Percentiles rank a stretch among this genome's conserved stretches.
Evolutionary conservation across 2,329 filamentous ascomycete species (phyloP).

Genomic region (Trichoderma koningii): DNA sequence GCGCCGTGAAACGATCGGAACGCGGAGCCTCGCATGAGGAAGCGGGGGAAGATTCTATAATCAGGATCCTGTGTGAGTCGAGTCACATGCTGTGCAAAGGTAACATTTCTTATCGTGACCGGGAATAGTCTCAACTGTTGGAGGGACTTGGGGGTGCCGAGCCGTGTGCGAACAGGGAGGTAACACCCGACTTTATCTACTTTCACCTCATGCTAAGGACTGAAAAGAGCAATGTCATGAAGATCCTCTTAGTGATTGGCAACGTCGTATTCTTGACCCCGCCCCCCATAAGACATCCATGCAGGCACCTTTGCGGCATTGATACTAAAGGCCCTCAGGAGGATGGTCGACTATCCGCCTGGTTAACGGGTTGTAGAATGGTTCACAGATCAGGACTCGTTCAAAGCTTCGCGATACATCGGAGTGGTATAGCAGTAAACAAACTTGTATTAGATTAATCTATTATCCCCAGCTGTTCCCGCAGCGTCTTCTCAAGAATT

Average conservation of each 20-base stretch:
- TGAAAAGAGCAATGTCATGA: not conserved
- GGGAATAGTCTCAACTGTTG: not conserved
- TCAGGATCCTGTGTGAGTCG: not conserved
- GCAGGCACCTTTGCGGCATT: not conserved
- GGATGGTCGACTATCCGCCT: not conserved
- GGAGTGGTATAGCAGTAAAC: not conserved
- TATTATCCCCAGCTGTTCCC: not conserved
- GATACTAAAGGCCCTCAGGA: not conserved
- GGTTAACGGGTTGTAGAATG: not conserved
- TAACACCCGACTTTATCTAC: not conserved
- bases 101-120: conserved; percentile 2
- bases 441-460: not conserved
- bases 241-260: conserved; percentile 4
- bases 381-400: not conserved
- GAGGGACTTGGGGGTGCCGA: not conserved
- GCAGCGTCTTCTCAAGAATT: too few species aligned
- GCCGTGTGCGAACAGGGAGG: not conserved
- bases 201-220: not conserved
- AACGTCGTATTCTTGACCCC: not conserved
- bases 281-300: not conserved
- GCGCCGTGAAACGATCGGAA: conserved; percentile 16
- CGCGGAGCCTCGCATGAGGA: conserved; percentile 3
- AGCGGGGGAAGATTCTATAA: conserved; percentile 8
- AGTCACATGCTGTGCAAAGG: conserved; percentile 5
- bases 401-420: not conserved